Base-by-base conservation (phyloP, 2,329 filamentous ascomycete species). In the Alternaria burnsii region DNA sequence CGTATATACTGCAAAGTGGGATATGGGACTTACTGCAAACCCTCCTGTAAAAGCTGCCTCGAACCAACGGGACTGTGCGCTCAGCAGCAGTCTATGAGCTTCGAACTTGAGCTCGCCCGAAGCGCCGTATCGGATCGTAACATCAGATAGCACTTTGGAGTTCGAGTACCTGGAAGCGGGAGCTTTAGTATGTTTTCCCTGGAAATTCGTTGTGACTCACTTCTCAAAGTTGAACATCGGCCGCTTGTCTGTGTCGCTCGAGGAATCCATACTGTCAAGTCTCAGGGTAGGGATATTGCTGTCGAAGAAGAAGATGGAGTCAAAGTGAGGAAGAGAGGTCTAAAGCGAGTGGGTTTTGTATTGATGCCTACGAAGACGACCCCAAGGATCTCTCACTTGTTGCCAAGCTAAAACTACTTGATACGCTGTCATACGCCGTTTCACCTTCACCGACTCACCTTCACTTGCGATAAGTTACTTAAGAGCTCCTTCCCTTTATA, bases 131-230 rank as follows among this genome's bases (percentile, higher is more conserved):
- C 30, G 30, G 30, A 32, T 32, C 10, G 30, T 32, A 7, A 32
- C 0, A 12, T 12, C 30, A 0, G 30, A 32, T 12, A 32, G 10
- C 30, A 32, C 30, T 0, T 32, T 32, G 30, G 30, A 32, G 30
- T 32, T 32, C 0, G 30, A 32, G 30, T 0, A 12, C 30, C 30
- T 32, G 1, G 0, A 32, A 32, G 0, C 10, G 10, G 0, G 11
- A 32, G 30, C 10, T 11, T 12, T 32, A 32, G 10, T 32, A 32
- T 0, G 30, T 12, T 12, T 32, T 32, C 30, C 5, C 1, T 32
- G 0, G 0, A 11, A 0, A 32, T 32, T 12, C 11, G 30, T 0
- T 32, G 30, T 12, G 10, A 32, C 30, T 32, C 30, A 32, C 30
- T 12, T 12, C 30, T 32, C 30, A 12, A 32, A 1, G 30, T 12